These are phyloP conservation scores for Fonsecaea multimorphosa DNA, from an alignment of 2,329 filamentous ascomycete genomes.

Conservation along the genomic window DNA sequence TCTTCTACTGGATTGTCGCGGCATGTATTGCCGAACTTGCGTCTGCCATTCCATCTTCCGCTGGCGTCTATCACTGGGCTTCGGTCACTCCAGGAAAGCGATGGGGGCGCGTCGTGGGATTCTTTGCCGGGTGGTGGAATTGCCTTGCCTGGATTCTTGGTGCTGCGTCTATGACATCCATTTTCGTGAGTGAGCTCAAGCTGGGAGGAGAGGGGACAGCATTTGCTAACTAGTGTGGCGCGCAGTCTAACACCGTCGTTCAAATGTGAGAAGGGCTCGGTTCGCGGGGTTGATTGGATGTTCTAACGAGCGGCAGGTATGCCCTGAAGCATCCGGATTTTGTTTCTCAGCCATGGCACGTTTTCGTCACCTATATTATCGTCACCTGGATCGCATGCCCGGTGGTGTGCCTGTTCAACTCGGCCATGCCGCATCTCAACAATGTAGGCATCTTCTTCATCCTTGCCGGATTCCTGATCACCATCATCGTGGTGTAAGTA, in stretches of 20 bases:
- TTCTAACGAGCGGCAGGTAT: constrained; percentile 47
- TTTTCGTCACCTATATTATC: constrained; percentile 64
- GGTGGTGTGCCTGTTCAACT: constrained; percentile 53
- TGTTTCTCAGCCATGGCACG: constrained; percentile 61
- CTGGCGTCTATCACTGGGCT: constrained; percentile 68
- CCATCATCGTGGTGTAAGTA: constrained; percentile 50
- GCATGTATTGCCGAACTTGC: constrained; percentile 67
- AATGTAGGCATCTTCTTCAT: constrained; percentile 58
- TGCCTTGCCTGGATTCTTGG: constrained; percentile 65
- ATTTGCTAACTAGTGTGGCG: background rate
- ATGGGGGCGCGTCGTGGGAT: constrained; percentile 60
- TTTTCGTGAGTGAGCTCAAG: constrained; percentile 47
- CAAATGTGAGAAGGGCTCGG: constrained; percentile 67
- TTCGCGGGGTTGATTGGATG: background rate
- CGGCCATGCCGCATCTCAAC: constrained; percentile 44
- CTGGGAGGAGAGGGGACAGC: background rate
- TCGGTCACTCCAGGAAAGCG: constrained; percentile 62
- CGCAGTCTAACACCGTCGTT: constrained; percentile 58
- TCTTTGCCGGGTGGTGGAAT: constrained; percentile 55
- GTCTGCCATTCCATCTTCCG: constrained; percentile 66
- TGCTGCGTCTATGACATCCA: constrained; percentile 64
- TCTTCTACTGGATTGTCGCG: constrained; percentile 65
- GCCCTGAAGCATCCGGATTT: constrained; percentile 62
- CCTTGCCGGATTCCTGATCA: constrained; percentile 53
- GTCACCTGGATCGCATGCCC: constrained; percentile 35